These are phyloP conservation scores for Alternaria sp. DNA, from an alignment of 2,329 filamentous ascomycete species.

Conservation along the genomic window DNA sequence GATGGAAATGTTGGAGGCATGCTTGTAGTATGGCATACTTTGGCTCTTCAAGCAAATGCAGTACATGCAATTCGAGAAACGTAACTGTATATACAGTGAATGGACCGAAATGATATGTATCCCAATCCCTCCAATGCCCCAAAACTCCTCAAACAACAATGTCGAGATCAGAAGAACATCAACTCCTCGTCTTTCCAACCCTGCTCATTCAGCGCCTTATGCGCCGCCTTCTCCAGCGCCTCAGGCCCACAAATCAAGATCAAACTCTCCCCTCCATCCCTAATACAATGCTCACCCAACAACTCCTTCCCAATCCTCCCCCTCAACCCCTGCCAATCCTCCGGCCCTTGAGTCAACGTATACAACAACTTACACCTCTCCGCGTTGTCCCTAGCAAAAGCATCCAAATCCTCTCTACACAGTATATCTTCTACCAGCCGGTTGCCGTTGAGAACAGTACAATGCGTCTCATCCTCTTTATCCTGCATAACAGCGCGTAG, in stretches of 20 bases:
- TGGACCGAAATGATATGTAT: not conserved
- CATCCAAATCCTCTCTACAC: slow-evolving; percentile 74
- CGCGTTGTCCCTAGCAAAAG: slow-evolving; percentile 60
- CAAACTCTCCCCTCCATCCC: slow-evolving; percentile 61
- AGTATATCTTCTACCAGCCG: slow-evolving; percentile 81
- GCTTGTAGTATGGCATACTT: not conserved
- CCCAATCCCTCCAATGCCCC: not conserved
- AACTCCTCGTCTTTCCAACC: slow-evolving; percentile 78
- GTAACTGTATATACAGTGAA: not conserved
- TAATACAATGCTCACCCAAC: slow-evolving; percentile 63
- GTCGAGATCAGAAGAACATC: slow-evolving; percentile 69
- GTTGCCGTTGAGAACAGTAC: slow-evolving; percentile 81
- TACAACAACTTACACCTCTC: slow-evolving; percentile 70
- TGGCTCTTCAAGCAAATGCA: not conserved
- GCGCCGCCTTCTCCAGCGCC: slow-evolving; percentile 72
- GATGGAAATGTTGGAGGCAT: not conserved
- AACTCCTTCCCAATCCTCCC: slow-evolving; percentile 72
- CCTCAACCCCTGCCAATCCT: slow-evolving; percentile 70
- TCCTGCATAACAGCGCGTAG: slow-evolving; percentile 75
- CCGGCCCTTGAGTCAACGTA: slow-evolving; percentile 68
- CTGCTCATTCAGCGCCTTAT: slow-evolving; percentile 62
- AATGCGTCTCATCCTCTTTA: slow-evolving; percentile 67
- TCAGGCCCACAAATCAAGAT: slow-evolving; percentile 82
- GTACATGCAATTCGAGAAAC: not conserved
- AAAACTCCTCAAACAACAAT: not conserved